phyloP scores from a whole-genome alignment of 1,139 yeast species.

The Nadsonia commutata region DNA sequence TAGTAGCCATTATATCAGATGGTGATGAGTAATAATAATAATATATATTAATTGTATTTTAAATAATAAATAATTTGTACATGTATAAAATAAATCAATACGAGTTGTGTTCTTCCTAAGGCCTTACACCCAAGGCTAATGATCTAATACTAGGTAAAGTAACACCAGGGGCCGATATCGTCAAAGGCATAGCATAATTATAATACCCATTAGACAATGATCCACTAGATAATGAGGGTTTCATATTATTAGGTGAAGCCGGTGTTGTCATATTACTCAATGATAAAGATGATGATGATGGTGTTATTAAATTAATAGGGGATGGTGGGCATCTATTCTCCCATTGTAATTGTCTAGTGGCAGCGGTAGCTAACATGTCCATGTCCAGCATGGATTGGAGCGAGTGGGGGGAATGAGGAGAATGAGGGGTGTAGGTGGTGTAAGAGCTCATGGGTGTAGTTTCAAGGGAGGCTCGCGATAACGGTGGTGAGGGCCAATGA shows the following conservation, averaged over 20 bases:
- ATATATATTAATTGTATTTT: no score
- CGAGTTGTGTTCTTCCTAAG: no score
- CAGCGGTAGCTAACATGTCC: constrained; percentile 68
- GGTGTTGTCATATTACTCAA: background rate
- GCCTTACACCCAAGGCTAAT: background rate
- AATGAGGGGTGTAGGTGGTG: constrained; percentile 13
- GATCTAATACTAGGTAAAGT: background rate
- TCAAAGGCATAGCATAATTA: background rate
- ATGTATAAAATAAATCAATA: no score
- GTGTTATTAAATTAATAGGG: no score
- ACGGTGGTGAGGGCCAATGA: no score
- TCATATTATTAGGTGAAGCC: background rate
- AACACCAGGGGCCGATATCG: background rate
- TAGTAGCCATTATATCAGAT: no score
- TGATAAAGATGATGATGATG: constrained; percentile 4
- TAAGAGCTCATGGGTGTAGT: no score
- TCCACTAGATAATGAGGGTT: background rate
- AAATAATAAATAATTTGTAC: no score
- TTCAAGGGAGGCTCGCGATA: no score
- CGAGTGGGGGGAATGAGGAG: constrained; percentile 13
- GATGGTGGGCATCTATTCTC: constrained; percentile 16
- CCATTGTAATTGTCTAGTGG: constrained; percentile 58
- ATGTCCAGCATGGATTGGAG: constrained; percentile 38
- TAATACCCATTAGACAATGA: background rate
- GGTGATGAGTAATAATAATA: no score